Base-by-base conservation (phyloP, 495 filamentous ascomycete species). In the Penicillium manginii region DNA sequence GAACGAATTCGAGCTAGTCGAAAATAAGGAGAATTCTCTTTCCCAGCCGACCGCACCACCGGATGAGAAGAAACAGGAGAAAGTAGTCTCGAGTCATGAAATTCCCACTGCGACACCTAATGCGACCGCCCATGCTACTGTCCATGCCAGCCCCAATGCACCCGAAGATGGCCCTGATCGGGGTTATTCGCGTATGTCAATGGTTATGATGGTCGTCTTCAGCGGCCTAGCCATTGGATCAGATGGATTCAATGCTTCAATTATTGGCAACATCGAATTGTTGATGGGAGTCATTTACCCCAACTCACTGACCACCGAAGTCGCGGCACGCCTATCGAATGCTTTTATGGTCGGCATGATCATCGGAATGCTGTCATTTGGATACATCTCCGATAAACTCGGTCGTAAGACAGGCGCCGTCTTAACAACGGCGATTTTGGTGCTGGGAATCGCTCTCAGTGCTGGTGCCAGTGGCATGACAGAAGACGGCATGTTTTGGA, bases 361-460 rank as follows among this genome's bases (percentile, higher is more conserved):
- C 42, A 64, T 75, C 40, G 72, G 73, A 22, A 77, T 77, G 73
- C 64, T 78, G 21, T 65, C 58, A 6, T 78, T 77, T 58, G 74
- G 74, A 17, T 71, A 70, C 45, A 56, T 72, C 33, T 68, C 67
- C 10, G 73, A 75, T 48, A 68, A 66, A 45, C 32, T 76, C 17
- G 72, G 73, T 23, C 67, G 72, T 35, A 67, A 69, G 42, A 66
- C 69, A 1, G 73, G 73, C 11, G 65, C 67, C 32, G 59, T 74
- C n/a, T 54, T 72, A 11, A 70, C 73, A 2, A 75, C 75, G 4
- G 54, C 69, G 12, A 63, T 77, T 64, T 58, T 70, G 61, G 69
- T 65, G 43, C 58, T 66, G 54, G 67, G 67, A 9, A 67, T 69
- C 59, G 61, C 64, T 1, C 46, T 69, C 11, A 69, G 67, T 54